phyloP scores from a whole-genome alignment of 768 basidiomycete species.

The Collybiopsis confluens region DNA sequence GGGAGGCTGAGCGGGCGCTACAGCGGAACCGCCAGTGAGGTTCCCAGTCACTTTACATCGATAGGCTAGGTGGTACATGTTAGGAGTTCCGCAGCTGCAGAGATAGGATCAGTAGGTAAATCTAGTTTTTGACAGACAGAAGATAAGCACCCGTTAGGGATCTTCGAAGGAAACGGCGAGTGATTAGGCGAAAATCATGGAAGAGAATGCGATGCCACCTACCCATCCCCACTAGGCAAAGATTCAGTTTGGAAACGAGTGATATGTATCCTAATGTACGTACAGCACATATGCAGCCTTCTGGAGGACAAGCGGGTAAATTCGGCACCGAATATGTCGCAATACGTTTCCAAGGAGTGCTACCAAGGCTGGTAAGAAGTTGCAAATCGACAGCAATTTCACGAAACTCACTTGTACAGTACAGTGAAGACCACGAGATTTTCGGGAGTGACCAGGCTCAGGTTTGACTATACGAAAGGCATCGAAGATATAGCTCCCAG shows the following conservation, averaged over 20 bases:
- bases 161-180: conserved; percentile 10
- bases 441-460: conserved; percentile 34
- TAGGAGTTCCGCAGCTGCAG: conserved; percentile 35
- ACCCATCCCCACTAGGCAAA: conserved; percentile 41
- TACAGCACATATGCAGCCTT: conserved; percentile 41
- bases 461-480: conserved; percentile 24
- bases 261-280: conserved; percentile 10
- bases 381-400: not conserved
- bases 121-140: not conserved
- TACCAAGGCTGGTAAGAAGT: conserved; percentile 12
- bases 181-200: not conserved
- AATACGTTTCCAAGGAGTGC: conserved; percentile 40
- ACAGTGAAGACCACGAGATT: conserved; percentile 42
- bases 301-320: conserved; percentile 38
- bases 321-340: conserved; percentile 38
- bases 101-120: too few species aligned
- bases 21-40: conserved; percentile 21
- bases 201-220: conserved; percentile 7
- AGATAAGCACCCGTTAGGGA: conserved; percentile 18
- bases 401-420: conserved; percentile 28
- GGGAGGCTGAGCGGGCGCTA: conserved; percentile 27
- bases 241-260: not conserved
- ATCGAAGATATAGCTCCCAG: not conserved
- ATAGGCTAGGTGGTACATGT: conserved; percentile 42
- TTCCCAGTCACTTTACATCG: conserved; percentile 34